Base-by-base conservation (phyloP, 345 rosid species). In the Gossypium stocksii region DNA sequence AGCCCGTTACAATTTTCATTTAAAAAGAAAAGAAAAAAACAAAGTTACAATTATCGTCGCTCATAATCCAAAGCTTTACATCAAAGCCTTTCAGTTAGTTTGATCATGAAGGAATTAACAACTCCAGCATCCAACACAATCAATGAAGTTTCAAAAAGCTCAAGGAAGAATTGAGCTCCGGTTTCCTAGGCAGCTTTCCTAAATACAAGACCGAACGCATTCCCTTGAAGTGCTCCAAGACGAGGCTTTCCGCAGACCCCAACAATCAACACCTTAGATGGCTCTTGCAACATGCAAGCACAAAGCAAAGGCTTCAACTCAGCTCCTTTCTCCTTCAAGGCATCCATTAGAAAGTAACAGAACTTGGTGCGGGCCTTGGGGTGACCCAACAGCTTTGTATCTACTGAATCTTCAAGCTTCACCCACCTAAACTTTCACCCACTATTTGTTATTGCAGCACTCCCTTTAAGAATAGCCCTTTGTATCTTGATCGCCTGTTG, bases 121-220 rank as follows among this genome's bases (percentile, higher is more conserved):
- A 88, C 91, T 71, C 75, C 86, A 77, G 78, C 84, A 79, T 95
- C 94, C 74, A 95, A 80, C 57, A 95, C 80, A 51, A 95, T 95
- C 99, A 98, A 95, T 7, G 99, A 95, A 84, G 98, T 91, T 82
- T 95, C 99, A 38, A 95, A 93, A 16, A 95, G 86, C 83, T 95
- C 99, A 22, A 93, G 98, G 83, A 89, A 93, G 87, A 86, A 93
- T 71, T 85, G 97, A 19, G 92, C 89, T 79, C 89, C 90, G 51
- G 85, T 91, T 76, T 93, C 97, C 70, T 86, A 83, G 14, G 97
- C 98, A 4, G 98, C 94, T 49, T 91, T 88, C 80, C 92, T 87
- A 70, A 94, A 95, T 48, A 97, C 96, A 72, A 80, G 71, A 5
- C 99, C 99, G 77, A 95, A 91, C 5, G 94, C 92, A 78, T 95